Conservation (phyloP, 352 stramenopile genomes). For the Globisporangium iwayamae region DNA sequence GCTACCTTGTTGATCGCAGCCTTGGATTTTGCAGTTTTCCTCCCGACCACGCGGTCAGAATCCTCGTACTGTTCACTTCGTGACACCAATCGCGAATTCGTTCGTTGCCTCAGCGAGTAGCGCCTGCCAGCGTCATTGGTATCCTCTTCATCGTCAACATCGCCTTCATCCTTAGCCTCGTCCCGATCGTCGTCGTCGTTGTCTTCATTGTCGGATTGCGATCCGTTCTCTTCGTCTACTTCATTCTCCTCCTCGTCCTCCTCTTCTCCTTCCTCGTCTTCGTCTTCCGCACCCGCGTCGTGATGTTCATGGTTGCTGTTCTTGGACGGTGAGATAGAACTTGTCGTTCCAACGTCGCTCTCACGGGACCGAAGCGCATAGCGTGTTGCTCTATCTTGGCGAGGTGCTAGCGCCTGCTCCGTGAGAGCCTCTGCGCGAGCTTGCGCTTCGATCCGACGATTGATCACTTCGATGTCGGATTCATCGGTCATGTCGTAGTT, state of each 20-base stretch:
- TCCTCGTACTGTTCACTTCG: conserved; percentile 19
- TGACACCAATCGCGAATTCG: conserved; percentile 11
- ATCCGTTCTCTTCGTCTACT: conserved; percentile 15
- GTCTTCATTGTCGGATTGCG: conserved; percentile 14
- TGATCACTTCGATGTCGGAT: conserved; percentile 55
- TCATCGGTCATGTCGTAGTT: conserved; percentile 36
- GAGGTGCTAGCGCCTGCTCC: conserved; percentile 16
- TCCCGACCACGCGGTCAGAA: conserved; percentile 18
- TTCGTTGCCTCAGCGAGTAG: conserved; percentile 14
- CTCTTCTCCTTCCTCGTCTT: conserved; percentile 28
- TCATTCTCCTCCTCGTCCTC: conserved; percentile 21
- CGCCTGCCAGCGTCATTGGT: conserved; percentile 10
- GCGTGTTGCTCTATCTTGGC: conserved; percentile 29
- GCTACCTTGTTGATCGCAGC: background rate
- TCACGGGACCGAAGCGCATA: conserved; percentile 63
- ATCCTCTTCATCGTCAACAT: conserved; percentile 22
- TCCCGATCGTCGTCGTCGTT: conserved; percentile 29
- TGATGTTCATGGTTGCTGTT: conserved; percentile 8
- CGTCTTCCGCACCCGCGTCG: conserved; percentile 20
- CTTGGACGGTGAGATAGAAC: conserved; percentile 27
- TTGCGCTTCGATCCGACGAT: conserved; percentile 43
- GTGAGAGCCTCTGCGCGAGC: conserved; percentile 20
- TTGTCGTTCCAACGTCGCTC: conserved; percentile 23
- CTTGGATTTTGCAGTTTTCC: conserved; percentile 1
- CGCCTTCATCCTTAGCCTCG: conserved; percentile 14